Percentiles rank a stretch among this genome's conserved stretches.
Conservation (phyloP, 2,329 filamentous ascomycete genomes). For the Colletotrichum sp. region DNA sequence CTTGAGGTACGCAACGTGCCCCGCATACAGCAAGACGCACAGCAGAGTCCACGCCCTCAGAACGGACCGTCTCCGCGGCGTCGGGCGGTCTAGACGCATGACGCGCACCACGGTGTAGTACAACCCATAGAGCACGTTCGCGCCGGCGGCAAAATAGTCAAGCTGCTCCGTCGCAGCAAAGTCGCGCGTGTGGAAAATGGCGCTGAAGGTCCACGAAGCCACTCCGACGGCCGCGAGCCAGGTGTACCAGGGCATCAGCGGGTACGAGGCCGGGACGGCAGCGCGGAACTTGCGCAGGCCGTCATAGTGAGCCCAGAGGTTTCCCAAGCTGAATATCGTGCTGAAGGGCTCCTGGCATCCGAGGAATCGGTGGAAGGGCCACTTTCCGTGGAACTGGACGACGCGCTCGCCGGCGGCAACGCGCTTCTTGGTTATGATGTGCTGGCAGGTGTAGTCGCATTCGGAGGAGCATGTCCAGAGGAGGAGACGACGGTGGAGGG, state of each 20-base stretch:
- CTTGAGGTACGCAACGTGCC: constrained; percentile 84
- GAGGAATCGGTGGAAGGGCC: constrained; percentile 90
- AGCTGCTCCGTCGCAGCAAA: constrained; percentile 87
- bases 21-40: constrained; percentile 73
- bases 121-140: constrained; percentile 86
- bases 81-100: constrained; percentile 75
- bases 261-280: constrained; percentile 74
- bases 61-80: constrained; percentile 48
- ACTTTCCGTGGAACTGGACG: constrained; percentile 97
- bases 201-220: constrained; percentile 84
- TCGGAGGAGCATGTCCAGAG: constrained; percentile 92
- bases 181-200: constrained; percentile 92
- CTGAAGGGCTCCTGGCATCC: constrained; percentile 96
- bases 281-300: constrained; percentile 76
- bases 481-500: constrained; percentile 83
- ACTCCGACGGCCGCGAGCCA: constrained; percentile 82
- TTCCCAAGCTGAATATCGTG: constrained; percentile 91
- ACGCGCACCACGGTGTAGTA: constrained; percentile 86
- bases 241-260: constrained; percentile 81
- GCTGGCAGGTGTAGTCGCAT: constrained; percentile 98
- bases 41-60: constrained; percentile 77
- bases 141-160: constrained; percentile 95
- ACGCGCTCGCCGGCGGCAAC: constrained; percentile 69
- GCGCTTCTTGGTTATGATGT: constrained; percentile 81
- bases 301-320: constrained; percentile 83